Percentiles rank a stretch among this genome's conserved stretches.
Conservation (phyloP, 164 flowering plant species). For the Kingdonia uniflora region DNA sequence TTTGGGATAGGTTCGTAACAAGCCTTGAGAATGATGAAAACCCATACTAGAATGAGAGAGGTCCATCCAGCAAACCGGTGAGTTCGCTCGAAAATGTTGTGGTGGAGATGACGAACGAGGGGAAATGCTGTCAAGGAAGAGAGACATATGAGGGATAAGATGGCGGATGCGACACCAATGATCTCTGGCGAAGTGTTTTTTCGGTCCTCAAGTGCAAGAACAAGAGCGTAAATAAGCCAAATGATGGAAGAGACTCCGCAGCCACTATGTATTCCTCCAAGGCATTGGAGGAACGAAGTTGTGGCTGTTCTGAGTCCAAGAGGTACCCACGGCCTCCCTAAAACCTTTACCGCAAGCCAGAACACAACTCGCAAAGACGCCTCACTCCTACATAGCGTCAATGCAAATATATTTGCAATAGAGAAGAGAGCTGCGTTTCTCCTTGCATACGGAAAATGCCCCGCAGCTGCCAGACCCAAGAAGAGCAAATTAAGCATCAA, state of each 20-base stretch:
- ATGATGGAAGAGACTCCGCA: slow-evolving; percentile 51
- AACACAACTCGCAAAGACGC: slow-evolving; percentile 31
- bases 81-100: slow-evolving; percentile 46
- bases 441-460: slow-evolving; percentile 32
- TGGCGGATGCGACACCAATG: slow-evolving; percentile 25
- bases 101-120: slow-evolving; percentile 53
- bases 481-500: slow-evolving; percentile 23
- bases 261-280: slow-evolving; percentile 55
- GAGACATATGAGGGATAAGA: slow-evolving; percentile 31
- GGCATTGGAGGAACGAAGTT: slow-evolving; percentile 43
- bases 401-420: slow-evolving; percentile 34
- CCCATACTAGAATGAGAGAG: slow-evolving; percentile 43
- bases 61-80: slow-evolving; percentile 55
- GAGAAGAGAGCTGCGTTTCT: slow-evolving; percentile 32
- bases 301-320: slow-evolving; percentile 34
- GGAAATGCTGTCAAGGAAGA: slow-evolving; percentile 50
- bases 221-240: slow-evolving; percentile 44
- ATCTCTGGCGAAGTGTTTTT: slow-evolving; percentile 28
- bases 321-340: slow-evolving; percentile 42
- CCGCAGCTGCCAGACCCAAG: slow-evolving; percentile 33
- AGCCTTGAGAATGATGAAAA: slow-evolving; percentile 29
- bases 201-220: slow-evolving; percentile 26
- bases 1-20: slow-evolving; percentile 29
- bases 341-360: slow-evolving; percentile 35
- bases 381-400: slow-evolving; percentile 42